Evolutionary conservation across 495 filamentous ascomycete genomes (phyloP), one percentile per base, ranked within the genome.

Genomic region (Trichocladium uniseriatum): DNA sequence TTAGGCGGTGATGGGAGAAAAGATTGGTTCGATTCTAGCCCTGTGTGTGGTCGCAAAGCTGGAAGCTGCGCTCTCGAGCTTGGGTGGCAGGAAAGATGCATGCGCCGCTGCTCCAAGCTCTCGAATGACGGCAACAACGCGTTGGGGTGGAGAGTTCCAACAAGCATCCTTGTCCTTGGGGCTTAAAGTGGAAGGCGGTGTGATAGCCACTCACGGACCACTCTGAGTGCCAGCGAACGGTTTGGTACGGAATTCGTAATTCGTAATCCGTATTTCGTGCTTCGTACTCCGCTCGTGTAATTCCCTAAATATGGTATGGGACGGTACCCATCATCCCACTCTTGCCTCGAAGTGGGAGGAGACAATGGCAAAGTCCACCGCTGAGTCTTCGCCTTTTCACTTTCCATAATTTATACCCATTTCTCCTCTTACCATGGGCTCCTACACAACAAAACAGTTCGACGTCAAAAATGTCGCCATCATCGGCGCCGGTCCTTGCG

Each of bases 401-500:
- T n/a, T n/a, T n/a, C n/a, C n/a, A n/a, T n/a, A n/a, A n/a, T n/a
- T n/a, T n/a, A 20, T 31, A 8, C 1, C 36, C 32, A 14, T 20
- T 13, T 36, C 9, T 10, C 3, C n/a, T n/a, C n/a, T n/a, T 2
- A 9, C 9, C 22, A 69, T 66, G 65, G 62, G 61, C 7, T 64
- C 62, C 8, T 45, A 53, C 11, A 29, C 31, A 4, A 32, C 58
- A 10, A 38, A 11, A 6, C 20, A 16, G 2, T 75, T 74, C 60
- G 28, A 61, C 43, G 69, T 83, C 45, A 66, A 67, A 44, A 72
- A 61, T 18, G 69, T 89, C 50, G 83, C 78, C 35, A 70, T 90
- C 20, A 75, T 90, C 53, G 86, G 86, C 14, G 86, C 79, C 6
- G 86, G 86, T 0, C 83, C 84, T 2, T 74, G 72, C 43, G 86